Base-by-base conservation (phyloP, 306 rosid species). In the Inga oerstediana region DNA sequence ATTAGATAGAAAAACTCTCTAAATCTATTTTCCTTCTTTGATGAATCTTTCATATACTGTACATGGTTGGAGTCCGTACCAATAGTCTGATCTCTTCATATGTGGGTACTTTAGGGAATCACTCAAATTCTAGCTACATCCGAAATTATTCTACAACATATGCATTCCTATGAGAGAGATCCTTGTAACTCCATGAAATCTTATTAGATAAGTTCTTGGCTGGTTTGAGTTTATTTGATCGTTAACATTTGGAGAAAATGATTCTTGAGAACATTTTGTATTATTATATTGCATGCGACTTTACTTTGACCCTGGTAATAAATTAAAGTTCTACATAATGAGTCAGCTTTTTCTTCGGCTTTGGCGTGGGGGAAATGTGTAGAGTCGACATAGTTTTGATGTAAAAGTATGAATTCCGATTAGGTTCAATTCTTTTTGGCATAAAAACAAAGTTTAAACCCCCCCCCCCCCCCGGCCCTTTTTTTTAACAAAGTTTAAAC, bases 241-340 rank as follows among this genome's bases (percentile, higher is more conserved):
- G 83, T 56, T 67, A 41, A 70, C 78, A 34, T 30, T 79, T 66
- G 61, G 75, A 79, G 74, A 72, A 85, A 84, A 71, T 72, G 79
- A 80, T 86, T 79, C 52, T 20, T n/a, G 15, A 0, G 24, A 70
- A 32, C 10, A 39, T 16, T 66, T 66, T 66, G n/a, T 45, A 7
- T 58, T 49, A 13, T 49, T 4, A 49, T 49, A 49, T 65, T 9
- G 80, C 74, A 83, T 80, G 59, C 90, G 92, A 87, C 88, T 71
- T 43, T 41, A 44, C 89, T 88, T 90, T 91, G 94, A 91, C 94
- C 84, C 87, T 84, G 90, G 84, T 84, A 89, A 91, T 89, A 79
- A 88, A 86, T 84, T 27, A 91, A 91, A 91, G 94, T 84, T 76
- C 52, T 79, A 39, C 87, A 84, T 72, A 68, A 79, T 32, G 39